Percentiles rank a stretch among this genome's conserved stretches.
Conservation (phyloP, 208 protist species). For the Jaenimonas drosophilae region DNA sequence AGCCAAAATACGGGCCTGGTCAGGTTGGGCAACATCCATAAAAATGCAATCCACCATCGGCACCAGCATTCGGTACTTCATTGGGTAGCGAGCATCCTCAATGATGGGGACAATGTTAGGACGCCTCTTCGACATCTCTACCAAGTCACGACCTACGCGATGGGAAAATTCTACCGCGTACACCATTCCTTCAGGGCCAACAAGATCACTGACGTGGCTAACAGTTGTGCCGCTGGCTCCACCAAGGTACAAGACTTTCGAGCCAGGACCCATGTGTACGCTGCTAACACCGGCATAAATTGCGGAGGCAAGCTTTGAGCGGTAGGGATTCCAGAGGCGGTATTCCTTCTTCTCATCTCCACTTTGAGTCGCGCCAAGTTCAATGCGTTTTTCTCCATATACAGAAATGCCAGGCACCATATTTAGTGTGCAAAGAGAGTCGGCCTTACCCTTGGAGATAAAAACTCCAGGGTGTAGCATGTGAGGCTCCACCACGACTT, state of each 20-base stretch:
- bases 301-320: constrained; percentile 99
- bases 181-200: constrained; percentile 98
- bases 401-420: constrained; percentile 98
- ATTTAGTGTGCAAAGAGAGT: constrained; percentile 97
- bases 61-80: constrained; percentile 99
- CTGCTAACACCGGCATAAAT: constrained; percentile 98
- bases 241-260: constrained; percentile 99
- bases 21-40: constrained; percentile 99
- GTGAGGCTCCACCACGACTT: constrained; percentile 97
- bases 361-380: constrained; percentile 60
- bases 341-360: constrained; percentile 99
- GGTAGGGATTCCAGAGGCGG: constrained; percentile 99
- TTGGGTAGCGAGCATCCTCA: constrained; percentile 99
- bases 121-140: constrained; percentile 99
- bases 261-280: constrained; percentile 97
- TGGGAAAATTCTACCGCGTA: constrained; percentile 99
- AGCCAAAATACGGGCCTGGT: constrained; percentile 99
- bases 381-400: constrained; percentile 99
- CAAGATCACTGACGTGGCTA: constrained; percentile 99
- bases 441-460: constrained; percentile 97
- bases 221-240: constrained; percentile 99
- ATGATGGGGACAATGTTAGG: constrained; percentile 99
- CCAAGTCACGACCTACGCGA: constrained; percentile 98
- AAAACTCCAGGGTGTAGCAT: constrained; percentile 96
- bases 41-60: constrained; percentile 99